phyloP scores from a whole-genome alignment of 2,329 filamentous ascomycete genomes.

The Fusarium sp. region DNA sequence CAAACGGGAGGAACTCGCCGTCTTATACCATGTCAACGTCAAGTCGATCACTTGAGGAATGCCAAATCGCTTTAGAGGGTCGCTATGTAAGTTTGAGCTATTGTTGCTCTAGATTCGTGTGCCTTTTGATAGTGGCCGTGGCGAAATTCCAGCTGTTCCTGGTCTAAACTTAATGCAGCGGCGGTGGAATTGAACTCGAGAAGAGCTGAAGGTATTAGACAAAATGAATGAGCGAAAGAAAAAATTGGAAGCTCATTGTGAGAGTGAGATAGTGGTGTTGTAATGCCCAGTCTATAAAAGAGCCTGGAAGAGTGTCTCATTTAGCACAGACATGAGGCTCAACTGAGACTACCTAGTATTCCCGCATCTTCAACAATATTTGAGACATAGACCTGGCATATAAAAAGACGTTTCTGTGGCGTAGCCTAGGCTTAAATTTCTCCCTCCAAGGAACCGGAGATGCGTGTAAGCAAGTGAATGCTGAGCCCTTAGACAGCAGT shows the following conservation, averaged over 20 bases:
- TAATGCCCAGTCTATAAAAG: background rate
- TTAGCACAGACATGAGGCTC: background rate
- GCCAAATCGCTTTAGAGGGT: background rate
- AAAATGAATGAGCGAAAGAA: accelerated
- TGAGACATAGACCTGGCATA: background rate
- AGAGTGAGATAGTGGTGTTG: too few species aligned
- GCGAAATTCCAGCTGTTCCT: slow-evolving; percentile 40
- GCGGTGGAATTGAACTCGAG: background rate
- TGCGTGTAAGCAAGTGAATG: background rate
- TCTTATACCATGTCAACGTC: slow-evolving; percentile 17
- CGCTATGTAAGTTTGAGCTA: slow-evolving; percentile 18
- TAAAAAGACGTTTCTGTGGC: background rate
- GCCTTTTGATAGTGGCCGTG: slow-evolving; percentile 4
- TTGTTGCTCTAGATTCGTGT: slow-evolving; percentile 20
- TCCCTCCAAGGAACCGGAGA: background rate
- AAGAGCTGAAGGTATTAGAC: accelerated
- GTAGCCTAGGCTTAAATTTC: background rate
- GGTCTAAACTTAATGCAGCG: slow-evolving; percentile 31
- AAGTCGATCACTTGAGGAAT: background rate
- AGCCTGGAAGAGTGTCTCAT: background rate
- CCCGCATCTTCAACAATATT: background rate
- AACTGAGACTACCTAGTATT: slow-evolving; percentile 7
- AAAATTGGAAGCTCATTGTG: too few species aligned
- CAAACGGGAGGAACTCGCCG: slow-evolving; percentile 5
- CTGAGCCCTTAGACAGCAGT: background rate